Base-by-base conservation (phyloP, 805 yeast genomes). In the Ogataea degrootiae region DNA sequence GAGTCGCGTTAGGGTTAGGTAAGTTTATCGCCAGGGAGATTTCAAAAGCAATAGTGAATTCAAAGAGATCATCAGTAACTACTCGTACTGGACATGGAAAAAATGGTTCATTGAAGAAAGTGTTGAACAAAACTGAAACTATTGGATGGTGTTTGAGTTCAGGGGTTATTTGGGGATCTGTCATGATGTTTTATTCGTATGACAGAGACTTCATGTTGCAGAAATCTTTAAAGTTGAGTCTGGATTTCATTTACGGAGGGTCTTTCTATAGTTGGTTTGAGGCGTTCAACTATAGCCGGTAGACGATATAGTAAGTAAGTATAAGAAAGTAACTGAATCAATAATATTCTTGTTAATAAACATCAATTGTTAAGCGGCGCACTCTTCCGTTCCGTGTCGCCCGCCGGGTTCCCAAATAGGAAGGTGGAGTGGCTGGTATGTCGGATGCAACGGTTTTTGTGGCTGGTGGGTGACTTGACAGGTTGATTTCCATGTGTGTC, bases 231-330 rank as follows among this genome's bases (percentile, higher is more conserved):
- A 74, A 84, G 52, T 77, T 77, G 50, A 78, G 86, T 45, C 79
- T 86, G 86, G 80, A 81, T 45, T 86, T 80, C 61, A 77, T 86
- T 34, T 86, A 86, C 56, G 82, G 83, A 39, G 87, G 79, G 49
- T 65, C 76, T 58, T 72, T 75, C 48, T 55, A 61, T 44, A 51
- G 59, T 9, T 62, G 67, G 67, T 26, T 53, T 9, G 68, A 64
- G 29, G 56, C 60, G 3, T 63, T 64, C 47, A 62, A 59, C 34
- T 60, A 59, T 41, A 42, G 55, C 9, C 44, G 58, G n/a, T 49
- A 39, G 37, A 22, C 37, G 34, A 36, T 15, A 7, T 16, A 16
- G 17, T 17, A 29, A 14, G 8, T 15, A 15, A 29, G 7, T 26
- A 42, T 19, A 19, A 19, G 21, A 4, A 19, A 19, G 21, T 19